phyloP scores from a whole-genome alignment of 352 stramenopile genomes.

The Elongisporangium undulatum region DNA sequence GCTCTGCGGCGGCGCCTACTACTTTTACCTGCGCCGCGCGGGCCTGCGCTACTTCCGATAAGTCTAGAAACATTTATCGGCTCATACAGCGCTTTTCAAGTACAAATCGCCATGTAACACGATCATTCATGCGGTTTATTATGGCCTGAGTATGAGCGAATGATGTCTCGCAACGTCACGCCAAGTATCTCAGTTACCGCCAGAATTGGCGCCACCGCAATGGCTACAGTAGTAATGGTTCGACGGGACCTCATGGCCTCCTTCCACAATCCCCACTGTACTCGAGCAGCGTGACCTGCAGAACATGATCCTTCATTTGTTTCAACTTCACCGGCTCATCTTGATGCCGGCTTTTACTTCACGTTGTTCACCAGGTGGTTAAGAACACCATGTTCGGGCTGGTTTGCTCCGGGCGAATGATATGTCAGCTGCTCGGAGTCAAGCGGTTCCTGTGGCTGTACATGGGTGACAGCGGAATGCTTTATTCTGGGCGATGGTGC shows the following conservation, averaged over 20 bases:
- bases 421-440: too few relatives aligned
- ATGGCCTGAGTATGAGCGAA: not conserved
- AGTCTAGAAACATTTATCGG: not conserved
- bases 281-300: not conserved
- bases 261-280: too few relatives aligned
- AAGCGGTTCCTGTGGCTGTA: too few relatives aligned
- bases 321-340: not conserved
- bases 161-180: not conserved
- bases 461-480: too few relatives aligned
- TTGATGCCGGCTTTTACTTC: not conserved
- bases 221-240: too few relatives aligned
- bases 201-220: not conserved
- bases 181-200: not conserved
- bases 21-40: constrained; percentile 36
- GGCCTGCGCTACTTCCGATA: not conserved
- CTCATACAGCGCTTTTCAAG: not conserved
- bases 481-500: too few relatives aligned
- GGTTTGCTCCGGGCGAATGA: too few relatives aligned
- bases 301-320: not conserved
- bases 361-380: not conserved
- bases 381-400: too few relatives aligned
- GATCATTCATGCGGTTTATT: not conserved
- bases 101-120: not conserved
- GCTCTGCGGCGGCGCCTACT: constrained; percentile 56
- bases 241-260: too few relatives aligned